Conservation (phyloP, 345 rosid genomes). For the Bruguiera gymnorhiza region DNA sequence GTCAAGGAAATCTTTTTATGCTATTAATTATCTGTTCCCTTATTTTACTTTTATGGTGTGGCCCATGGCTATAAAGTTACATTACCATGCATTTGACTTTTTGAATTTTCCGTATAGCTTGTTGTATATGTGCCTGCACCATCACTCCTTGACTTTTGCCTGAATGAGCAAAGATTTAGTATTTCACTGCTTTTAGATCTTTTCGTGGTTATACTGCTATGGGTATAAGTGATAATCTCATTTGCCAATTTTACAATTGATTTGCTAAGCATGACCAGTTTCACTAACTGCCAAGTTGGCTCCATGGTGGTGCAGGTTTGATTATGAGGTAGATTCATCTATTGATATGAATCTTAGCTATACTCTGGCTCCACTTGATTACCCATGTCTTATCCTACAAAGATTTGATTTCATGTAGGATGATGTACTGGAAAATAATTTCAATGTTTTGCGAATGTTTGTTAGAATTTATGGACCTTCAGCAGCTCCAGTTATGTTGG, state of each 20-base stretch:
- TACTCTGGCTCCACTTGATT: slow-evolving; percentile 5
- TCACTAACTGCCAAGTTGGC: slow-evolving; percentile 14
- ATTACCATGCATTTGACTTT: neutral
- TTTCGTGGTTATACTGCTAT: neutral
- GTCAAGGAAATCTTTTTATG: no score
- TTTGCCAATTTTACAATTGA: slow-evolving; percentile 8
- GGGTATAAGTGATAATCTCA: slow-evolving; percentile 19
- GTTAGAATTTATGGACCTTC: slow-evolving; percentile 69
- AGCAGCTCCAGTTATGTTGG: slow-evolving; percentile 66
- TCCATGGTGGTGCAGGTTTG: slow-evolving; percentile 50
- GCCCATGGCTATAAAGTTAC: neutral
- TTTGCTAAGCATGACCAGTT: slow-evolving; percentile 27
- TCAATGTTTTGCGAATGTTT: slow-evolving; percentile 81
- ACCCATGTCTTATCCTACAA: slow-evolving; percentile 2
- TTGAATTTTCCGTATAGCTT: neutral
- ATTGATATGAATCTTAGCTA: neutral
- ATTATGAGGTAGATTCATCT: slow-evolving; percentile 61
- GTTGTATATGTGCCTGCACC: neutral
- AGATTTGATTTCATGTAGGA: slow-evolving; percentile 45
- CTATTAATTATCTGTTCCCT: neutral
- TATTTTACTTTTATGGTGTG: neutral
- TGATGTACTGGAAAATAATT: slow-evolving; percentile 73
- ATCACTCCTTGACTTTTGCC: neutral
- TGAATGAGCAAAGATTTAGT: neutral
- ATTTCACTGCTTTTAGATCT: neutral